A percentile compares a stretch with the other conserved stretches of the same genome.
Evolutionary conservation across 2,329 filamentous ascomycete species (phyloP).

Genomic region (Aspergillus sp.): DNA sequence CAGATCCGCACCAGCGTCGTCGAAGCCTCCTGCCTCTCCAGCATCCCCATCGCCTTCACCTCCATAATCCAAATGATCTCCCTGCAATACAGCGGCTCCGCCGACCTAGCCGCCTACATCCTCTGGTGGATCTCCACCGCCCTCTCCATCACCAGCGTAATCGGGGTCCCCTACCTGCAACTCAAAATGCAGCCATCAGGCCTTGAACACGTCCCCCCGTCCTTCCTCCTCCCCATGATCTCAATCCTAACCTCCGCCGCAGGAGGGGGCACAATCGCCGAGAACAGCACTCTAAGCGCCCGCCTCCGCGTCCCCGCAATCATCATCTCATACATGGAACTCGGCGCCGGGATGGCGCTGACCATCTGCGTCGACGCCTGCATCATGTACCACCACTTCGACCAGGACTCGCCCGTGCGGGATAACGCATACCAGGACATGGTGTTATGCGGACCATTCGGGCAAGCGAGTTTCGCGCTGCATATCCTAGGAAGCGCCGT

Average conservation of each 20-base stretch:
- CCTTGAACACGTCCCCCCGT: constrained; percentile 34
- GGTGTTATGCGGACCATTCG: constrained; percentile 43
- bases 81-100: constrained; percentile 28
- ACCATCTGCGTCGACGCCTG: constrained; percentile 33
- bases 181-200: constrained; percentile 38
- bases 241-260: constrained; percentile 42
- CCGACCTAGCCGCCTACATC: constrained; percentile 32
- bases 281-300: constrained; percentile 23
- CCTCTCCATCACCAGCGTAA: constrained; percentile 32
- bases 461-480: constrained; percentile 42
- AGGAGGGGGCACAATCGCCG: constrained; percentile 38
- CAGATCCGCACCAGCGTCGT: constrained; percentile 31
- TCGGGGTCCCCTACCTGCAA: constrained; percentile 36
- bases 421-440: constrained; percentile 38
- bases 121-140: constrained; percentile 44
- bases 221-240: constrained; percentile 40
- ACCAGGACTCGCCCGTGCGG: constrained; percentile 20
- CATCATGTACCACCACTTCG: constrained; percentile 34
- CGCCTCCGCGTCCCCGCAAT: constrained; percentile 39
- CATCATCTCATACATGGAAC: constrained; percentile 42
- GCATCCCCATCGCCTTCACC: constrained; percentile 38
- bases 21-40: constrained; percentile 41
- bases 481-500: constrained; percentile 39
- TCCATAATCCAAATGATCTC: constrained; percentile 52
- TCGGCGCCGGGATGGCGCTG: constrained; percentile 35